Base-by-base conservation (phyloP, 768 basidiomycete species). In the Galerina marginata region DNA sequence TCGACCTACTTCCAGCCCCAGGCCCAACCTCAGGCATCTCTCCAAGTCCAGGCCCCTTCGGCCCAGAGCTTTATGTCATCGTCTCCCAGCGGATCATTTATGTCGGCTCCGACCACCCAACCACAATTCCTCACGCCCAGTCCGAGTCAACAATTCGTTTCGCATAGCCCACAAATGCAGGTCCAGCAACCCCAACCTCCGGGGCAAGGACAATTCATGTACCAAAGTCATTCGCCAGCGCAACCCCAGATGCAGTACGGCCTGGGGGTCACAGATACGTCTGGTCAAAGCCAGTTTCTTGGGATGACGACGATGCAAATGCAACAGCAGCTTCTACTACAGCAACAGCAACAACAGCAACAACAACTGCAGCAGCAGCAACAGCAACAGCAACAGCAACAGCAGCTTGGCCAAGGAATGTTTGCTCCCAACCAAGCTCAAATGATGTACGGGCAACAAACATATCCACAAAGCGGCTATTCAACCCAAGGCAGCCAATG, bases 111-210 rank as follows among this genome's bases (percentile, higher is more conserved):
- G 14, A 36, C 67, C 3, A 43, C 59, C 2, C 76, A 75, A 51
- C 58, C 65, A 6, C 71, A 73, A 20, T 79, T 74, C 61, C 42
- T 72, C 11, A 70, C 75, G 4, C 68, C 76, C 1, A 76, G 77
- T 53, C 76, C 78, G 3, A 66, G 62, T 9, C 74, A 75, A 29
- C 74, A 75, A 38, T 71, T 74, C 48, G 67, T 66, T 9, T 74
- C 75, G 9, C 75, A 75, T 48, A 79, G 74, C 58, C 77, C 78
- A 9, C 76, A 78, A 60, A 66, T 67, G 5, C 73, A 72, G 56
- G 68, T 69, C 37, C 67, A 70, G 40, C 68, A 67, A 25, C 62
- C 68, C 9, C 53, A 51, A 33, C 37, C 61, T 6, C 37, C 59
- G 6, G 51, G 44, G 42, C 69, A 71, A 62, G 66, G 53, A 55